A percentile compares a stretch with the other conserved stretches of the same genome.
Evolutionary conservation across 2,329 filamentous ascomycete genomes (phyloP).

Genomic region (Clarireedia paspali): DNA sequence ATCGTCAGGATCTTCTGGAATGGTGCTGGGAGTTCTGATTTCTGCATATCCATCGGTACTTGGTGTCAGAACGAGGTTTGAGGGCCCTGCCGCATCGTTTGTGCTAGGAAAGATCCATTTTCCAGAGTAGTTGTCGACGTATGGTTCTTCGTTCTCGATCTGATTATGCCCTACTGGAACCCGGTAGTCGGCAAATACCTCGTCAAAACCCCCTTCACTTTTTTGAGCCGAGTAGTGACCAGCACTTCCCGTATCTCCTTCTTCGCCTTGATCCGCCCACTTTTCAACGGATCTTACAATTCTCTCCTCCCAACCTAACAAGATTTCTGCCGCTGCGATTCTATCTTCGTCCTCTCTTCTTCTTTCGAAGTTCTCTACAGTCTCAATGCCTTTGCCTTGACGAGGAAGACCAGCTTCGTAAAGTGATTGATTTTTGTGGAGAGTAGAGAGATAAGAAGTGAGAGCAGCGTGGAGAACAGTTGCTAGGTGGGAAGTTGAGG

Average conservation of each 20-base stretch:
- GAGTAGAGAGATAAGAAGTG: not conserved
- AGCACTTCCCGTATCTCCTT: not conserved
- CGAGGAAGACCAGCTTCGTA: constrained; percentile 7
- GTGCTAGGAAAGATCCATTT: constrained; percentile 4
- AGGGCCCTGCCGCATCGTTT: not conserved
- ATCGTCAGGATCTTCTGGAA: not conserved
- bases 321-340: not conserved
- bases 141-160: not conserved
- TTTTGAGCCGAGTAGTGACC: not conserved
- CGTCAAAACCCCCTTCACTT: not conserved
- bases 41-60: constrained; percentile 1
- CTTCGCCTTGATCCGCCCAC: not conserved
- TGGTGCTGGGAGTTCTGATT: not conserved
- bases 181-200: no score
- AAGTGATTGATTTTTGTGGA: not conserved
- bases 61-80: not conserved
- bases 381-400: not conserved
- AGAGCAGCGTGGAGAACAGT: not conserved
- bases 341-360: not conserved
- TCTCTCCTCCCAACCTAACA: not conserved
- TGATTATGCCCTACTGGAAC: not conserved
- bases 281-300: not conserved
- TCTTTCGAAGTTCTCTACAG: not conserved
- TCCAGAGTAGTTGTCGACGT: not conserved
- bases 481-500: not conserved